A percentile compares a stretch with the other conserved stretches of the same genome.
Evolutionary conservation across 441 rosid genomes (phyloP).

Genomic region (Monsonia emarginata): DNA sequence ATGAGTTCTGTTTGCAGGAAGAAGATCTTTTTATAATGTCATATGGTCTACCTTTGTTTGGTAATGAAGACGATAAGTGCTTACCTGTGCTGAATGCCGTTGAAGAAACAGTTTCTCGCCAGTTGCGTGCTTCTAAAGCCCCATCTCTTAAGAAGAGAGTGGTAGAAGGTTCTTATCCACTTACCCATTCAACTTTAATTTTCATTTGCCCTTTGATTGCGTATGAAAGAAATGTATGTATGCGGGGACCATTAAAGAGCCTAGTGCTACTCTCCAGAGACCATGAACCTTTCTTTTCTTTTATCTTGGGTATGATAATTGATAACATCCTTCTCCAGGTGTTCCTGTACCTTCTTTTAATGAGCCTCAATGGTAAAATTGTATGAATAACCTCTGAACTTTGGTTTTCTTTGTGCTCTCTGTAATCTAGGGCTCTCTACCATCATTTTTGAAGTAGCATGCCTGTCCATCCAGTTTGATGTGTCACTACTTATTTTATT

Average conservation of each 20-base stretch:
- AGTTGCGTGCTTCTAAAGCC: conserved; percentile 79
- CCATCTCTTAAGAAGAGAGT: conserved; percentile 46
- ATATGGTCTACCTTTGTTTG: conserved; percentile 77
- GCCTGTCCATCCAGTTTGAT: background rate
- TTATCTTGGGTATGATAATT: background rate
- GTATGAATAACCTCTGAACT: background rate
- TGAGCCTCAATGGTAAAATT: background rate
- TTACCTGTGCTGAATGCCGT: conserved; percentile 72
- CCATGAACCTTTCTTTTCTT: background rate
- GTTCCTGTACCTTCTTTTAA: background rate
- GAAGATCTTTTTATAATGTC: conserved; percentile 88
- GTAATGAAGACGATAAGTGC: conserved; percentile 75
- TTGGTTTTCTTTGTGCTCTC: background rate
- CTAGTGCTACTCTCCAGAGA: background rate
- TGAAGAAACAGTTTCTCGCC: conserved; percentile 80
- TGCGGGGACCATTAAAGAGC: background rate
- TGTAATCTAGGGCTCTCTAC: background rate
- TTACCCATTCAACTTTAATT: conserved; percentile 12
- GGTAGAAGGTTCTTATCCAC: conserved; percentile 47
- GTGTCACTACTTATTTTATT: background rate
- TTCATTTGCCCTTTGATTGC: background rate
- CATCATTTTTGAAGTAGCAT: background rate
- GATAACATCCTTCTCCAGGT: background rate
- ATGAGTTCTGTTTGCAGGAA: conserved; percentile 46
- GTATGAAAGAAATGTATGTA: background rate